Percentiles rank a stretch among this genome's conserved stretches.
phyloP scores from a whole-genome alignment of 257 asterid species.

The Fraxinus pennsylvanica region DNA sequence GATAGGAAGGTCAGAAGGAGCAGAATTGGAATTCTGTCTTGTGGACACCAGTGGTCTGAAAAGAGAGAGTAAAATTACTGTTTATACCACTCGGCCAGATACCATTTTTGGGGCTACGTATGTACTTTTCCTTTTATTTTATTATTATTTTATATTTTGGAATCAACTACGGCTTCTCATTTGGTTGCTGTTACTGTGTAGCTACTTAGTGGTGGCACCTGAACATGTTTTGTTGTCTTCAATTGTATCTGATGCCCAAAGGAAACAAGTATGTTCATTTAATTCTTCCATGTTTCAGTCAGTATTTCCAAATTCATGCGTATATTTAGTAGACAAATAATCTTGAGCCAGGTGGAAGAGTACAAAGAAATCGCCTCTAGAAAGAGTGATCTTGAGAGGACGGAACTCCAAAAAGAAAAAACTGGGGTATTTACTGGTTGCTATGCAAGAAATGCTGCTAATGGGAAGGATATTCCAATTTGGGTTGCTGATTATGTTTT shows the following conservation, averaged over 20 bases:
- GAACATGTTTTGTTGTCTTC: conserved; percentile 72
- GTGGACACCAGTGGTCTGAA: conserved; percentile 46
- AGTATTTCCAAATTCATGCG: conserved; percentile 12
- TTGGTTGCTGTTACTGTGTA: conserved; percentile 37
- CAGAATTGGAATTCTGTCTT: conserved; percentile 73
- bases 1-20: conserved; percentile 98
- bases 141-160: conserved; percentile 13
- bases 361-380: conserved; percentile 81
- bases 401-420: conserved; percentile 95
- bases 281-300: conserved; percentile 12
- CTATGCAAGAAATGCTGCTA: conserved; percentile 91
- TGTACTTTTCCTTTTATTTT: conserved; percentile 25
- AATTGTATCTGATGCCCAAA: conserved; percentile 66
- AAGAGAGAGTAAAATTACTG: conserved; percentile 55
- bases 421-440: conserved; percentile 90
- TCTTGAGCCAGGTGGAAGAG: conserved; percentile 69
- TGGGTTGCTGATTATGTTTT: conserved; percentile 98
- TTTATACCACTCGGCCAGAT: conserved; percentile 96
- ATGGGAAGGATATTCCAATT: conserved; percentile 76
- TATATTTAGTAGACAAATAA: conserved; percentile 26
- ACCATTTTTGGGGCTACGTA: conserved; percentile 99
- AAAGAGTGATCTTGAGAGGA: conserved; percentile 97
- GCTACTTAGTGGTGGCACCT: conserved; percentile 93
- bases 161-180: conserved; percentile 22
- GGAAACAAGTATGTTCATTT: conserved; percentile 55